Evolutionary conservation across 768 basidiomycete genomes (phyloP).

Genomic region (Pleurotus salmoneostramineus): DNA sequence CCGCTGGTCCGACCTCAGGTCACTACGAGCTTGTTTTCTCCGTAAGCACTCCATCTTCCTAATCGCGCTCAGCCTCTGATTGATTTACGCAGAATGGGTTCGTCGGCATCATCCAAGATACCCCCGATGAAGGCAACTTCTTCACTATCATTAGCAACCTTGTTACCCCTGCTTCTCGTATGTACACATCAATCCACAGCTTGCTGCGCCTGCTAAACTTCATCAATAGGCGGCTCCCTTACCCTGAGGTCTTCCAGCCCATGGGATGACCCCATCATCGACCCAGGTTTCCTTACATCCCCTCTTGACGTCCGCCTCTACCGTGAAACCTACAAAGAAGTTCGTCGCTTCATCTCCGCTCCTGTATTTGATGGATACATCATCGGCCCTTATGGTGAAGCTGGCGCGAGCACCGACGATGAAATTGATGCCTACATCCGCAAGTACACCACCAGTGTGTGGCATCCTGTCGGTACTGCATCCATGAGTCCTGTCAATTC

Average conservation of each 20-base stretch:
- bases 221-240: constrained; percentile 18
- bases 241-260: constrained; percentile 30
- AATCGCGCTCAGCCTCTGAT: background rate
- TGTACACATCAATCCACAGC: no score
- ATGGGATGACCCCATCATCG: constrained; percentile 37
- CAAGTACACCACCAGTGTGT: constrained; percentile 16
- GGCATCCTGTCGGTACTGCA: constrained; percentile 27
- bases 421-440: constrained; percentile 22
- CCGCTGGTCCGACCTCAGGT: constrained; percentile 22
- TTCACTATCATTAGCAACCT: constrained; percentile 16
- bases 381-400: constrained; percentile 10
- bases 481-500: constrained; percentile 15
- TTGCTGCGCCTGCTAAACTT: background rate
- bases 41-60: constrained; percentile 13
- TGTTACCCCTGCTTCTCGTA: constrained; percentile 21
- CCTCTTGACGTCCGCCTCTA: constrained; percentile 15
- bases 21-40: constrained; percentile 26
- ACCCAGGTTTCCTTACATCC: constrained; percentile 35
- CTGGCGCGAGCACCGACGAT: constrained; percentile 21
- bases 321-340: constrained; percentile 13
- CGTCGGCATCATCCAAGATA: constrained; percentile 6
- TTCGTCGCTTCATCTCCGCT: constrained; percentile 11
- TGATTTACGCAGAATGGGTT: constrained; percentile 15
- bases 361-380: constrained; percentile 16
- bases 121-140: constrained; percentile 16